These are phyloP conservation scores for Fomitopsis pinicola DNA, from an alignment of 1,284 basidiomycete species.

Conservation along the genomic window DNA sequence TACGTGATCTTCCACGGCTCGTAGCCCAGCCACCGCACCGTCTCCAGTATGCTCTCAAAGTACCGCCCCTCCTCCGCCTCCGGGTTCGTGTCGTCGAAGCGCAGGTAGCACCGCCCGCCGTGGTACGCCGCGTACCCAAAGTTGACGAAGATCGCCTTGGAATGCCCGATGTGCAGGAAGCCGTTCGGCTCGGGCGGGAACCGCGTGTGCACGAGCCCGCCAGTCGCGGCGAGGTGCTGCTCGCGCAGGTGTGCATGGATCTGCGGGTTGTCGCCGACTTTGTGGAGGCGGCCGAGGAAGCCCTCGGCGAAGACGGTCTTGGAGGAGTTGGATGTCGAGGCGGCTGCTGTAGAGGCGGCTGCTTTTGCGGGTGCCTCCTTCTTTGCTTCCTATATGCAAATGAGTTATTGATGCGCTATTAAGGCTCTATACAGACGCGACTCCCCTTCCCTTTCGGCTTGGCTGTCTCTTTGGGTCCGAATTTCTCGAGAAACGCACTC, in stretches of 20 bases:
- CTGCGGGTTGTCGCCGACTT: slow-evolving; percentile 93
- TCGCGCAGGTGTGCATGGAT: slow-evolving; percentile 75
- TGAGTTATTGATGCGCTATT: background rate
- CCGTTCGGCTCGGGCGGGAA: slow-evolving; percentile 99
- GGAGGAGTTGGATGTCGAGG: slow-evolving; percentile 33
- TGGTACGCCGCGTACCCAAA: slow-evolving; percentile 97
- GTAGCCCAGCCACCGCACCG: slow-evolving; percentile 94
- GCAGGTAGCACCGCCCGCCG: slow-evolving; percentile 87
- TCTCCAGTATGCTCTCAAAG: slow-evolving; percentile 96
- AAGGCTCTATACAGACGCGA: background rate
- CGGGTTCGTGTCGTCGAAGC: slow-evolving; percentile 99
- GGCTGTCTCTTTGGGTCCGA: slow-evolving; percentile 73
- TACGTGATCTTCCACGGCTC: slow-evolving; percentile 99
- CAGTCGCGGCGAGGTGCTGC: slow-evolving; percentile 79
- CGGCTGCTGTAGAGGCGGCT: slow-evolving; percentile 29
- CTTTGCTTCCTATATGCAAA: slow-evolving; percentile 47
- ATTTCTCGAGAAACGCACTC: slow-evolving; percentile 66
- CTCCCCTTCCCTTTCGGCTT: slow-evolving; percentile 72
- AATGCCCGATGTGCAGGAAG: slow-evolving; percentile 94
- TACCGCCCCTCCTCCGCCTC: slow-evolving; percentile 96
- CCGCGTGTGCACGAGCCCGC: slow-evolving; percentile 87
- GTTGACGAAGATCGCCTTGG: slow-evolving; percentile 97
- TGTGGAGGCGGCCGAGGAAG: slow-evolving; percentile 91
- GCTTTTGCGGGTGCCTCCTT: slow-evolving; percentile 35
- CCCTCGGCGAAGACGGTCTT: slow-evolving; percentile 91